Base-by-base conservation (phyloP, 352 stramenopile genomes). In the Phytophthora melonis region DNA sequence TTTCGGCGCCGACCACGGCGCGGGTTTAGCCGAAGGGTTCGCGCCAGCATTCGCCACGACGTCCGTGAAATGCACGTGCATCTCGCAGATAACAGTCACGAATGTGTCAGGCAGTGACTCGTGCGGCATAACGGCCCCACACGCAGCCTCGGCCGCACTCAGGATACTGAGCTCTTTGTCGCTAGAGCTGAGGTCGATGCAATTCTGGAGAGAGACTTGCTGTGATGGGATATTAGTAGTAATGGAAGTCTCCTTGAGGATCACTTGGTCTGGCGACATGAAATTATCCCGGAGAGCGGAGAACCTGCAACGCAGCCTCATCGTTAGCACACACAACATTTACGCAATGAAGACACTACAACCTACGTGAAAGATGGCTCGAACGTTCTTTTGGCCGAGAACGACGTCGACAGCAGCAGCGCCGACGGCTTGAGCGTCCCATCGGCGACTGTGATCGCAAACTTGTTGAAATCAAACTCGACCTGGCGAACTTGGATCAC, bases 401-500 rank as follows among this genome's bases (percentile, higher is more conserved):
- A 87, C 13, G 89, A 78, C 9, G 81, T 87, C 18, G 82, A 63
- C 4, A 80, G 32, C 21, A 89, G 63, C 19, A 89, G 80, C 14
- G 83, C 80, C 7, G 62, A 69, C 0, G 83, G 86, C 7, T 84
- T 89, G 13, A 86, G 81, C 1, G 66, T 74, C 32, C 86, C 86
- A 63, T 93, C 86, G 5, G 84, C 61, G 32, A 93, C 68, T 5
- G 71, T 74, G 18, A 93, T 74, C 6, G 70, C 63, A 45, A 80
- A 80, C 57, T 80, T 81, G 30, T 68, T 60, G 50, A 90, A 84
- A 55, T 93, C 86, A 52, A 93, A 91, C 55, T 93, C 84, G 3
- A 93, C 78, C 59, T 88, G 73, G 16, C 84, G 86, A 58, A 92
- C 62, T 14, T 80, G 70, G 10, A 84, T 68, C 4, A 72, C 57